These are phyloP conservation scores for Sporodiniella umbellata DNA, from an alignment of 371 early-diverging fungal genomes.

Conservation along the genomic window DNA sequence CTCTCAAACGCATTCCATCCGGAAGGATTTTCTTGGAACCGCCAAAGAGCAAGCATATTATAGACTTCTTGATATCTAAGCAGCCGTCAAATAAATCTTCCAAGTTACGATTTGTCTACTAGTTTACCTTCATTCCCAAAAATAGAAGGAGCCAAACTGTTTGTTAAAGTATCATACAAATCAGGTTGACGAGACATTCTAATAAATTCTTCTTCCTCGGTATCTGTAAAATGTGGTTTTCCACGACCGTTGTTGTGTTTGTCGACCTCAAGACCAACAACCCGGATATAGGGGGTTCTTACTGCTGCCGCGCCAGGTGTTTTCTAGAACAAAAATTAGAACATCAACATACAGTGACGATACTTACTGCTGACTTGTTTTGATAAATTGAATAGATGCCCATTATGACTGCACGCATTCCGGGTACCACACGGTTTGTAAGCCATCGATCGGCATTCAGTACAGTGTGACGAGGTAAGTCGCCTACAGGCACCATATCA, in stretches of 20 bases:
- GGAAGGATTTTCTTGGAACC: slow-evolving; percentile 96
- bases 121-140: slow-evolving; percentile 79
- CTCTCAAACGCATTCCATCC: slow-evolving; percentile 96
- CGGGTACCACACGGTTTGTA: slow-evolving; percentile 93
- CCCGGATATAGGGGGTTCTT: slow-evolving; percentile 89
- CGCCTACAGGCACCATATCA: slow-evolving; percentile 98
- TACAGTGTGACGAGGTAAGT: slow-evolving; percentile 96
- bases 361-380: slow-evolving; percentile 46
- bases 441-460: slow-evolving; percentile 88
- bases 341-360: background rate
- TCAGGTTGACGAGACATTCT: slow-evolving; percentile 84
- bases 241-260: slow-evolving; percentile 70
- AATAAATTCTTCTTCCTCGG: slow-evolving; percentile 91
- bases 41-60: slow-evolving; percentile 97
- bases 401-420: slow-evolving; percentile 90
- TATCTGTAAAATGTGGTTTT: slow-evolving; percentile 77
- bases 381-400: slow-evolving; percentile 97
- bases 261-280: slow-evolving; percentile 88
- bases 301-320: slow-evolving; percentile 79
- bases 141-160: slow-evolving; percentile 96
- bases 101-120: background rate
- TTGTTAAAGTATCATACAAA: slow-evolving; percentile 86
- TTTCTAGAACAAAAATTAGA: slow-evolving; percentile 25
- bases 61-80: slow-evolving; percentile 96
- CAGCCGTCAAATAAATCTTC: background rate